A percentile compares a stretch with the other conserved stretches of the same genome.
phyloP scores from a whole-genome alignment of 345 rosid species.

The Corchorus olitorius region DNA sequence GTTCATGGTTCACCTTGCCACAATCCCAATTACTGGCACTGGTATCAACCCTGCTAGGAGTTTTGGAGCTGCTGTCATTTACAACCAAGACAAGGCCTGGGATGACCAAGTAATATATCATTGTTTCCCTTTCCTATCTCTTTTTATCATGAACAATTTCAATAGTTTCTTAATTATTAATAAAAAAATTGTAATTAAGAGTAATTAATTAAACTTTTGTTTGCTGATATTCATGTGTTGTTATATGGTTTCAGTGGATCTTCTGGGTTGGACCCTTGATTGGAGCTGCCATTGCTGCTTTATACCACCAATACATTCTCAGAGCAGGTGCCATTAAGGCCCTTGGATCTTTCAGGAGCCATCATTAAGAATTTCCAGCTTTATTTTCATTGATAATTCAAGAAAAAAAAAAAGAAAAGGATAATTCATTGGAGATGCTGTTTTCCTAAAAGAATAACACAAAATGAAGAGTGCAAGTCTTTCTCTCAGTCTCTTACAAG shows the following conservation, averaged over 20 bases:
- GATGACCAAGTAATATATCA: conserved; percentile 68
- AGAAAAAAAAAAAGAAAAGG: background rate
- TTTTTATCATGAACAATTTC: too few relatives aligned
- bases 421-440: conserved; percentile 17
- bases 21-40: conserved; percentile 91
- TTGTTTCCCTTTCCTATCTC: too few relatives aligned
- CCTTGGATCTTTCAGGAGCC: conserved; percentile 88
- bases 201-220: too few relatives aligned
- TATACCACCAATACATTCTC: conserved; percentile 75
- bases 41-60: conserved; percentile 98
- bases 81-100: conserved; percentile 78
- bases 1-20: conserved; percentile 94
- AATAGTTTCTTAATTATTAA: too few relatives aligned
- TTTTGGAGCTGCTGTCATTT: conserved; percentile 93
- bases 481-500: background rate
- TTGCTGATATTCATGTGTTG: background rate
- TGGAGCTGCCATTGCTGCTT: conserved; percentile 80
- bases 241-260: conserved; percentile 61
- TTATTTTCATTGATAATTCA: background rate
- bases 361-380: conserved; percentile 41
- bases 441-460: conserved; percentile 24
- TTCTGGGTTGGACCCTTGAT: conserved; percentile 97
- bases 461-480: conserved; percentile 25
- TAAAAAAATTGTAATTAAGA: too few relatives aligned
- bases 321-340: conserved; percentile 81